These are phyloP conservation scores for Acanthamoeba triangularis DNA, from an alignment of 208 protist genomes.

Conservation along the genomic window DNA sequence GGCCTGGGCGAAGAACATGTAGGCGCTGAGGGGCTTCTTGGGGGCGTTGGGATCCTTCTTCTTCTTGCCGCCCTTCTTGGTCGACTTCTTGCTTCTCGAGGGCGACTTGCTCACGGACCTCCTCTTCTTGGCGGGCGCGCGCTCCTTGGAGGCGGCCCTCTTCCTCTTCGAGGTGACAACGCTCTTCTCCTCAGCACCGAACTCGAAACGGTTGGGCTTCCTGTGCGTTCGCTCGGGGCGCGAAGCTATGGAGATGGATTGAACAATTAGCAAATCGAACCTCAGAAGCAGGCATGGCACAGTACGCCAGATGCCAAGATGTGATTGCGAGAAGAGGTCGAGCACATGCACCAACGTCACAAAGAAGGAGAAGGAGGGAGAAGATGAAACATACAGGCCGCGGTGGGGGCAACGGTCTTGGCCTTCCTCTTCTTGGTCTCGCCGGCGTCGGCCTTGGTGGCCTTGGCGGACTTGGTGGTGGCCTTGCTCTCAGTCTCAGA, in stretches of 20 bases:
- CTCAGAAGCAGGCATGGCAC: too few species aligned
- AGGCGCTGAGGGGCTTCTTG: slow-evolving; percentile 75
- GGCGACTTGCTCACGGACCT: slow-evolving; percentile 61
- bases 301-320: too few species aligned
- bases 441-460: neutral
- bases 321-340: too few species aligned
- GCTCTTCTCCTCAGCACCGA: slow-evolving; percentile 19
- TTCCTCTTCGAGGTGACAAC: neutral
- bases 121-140: slow-evolving; percentile 30
- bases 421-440: slow-evolving; percentile 17
- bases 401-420: slow-evolving; percentile 2
- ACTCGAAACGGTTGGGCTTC: slow-evolving; percentile 37
- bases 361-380: neutral
- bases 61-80: slow-evolving; percentile 68
- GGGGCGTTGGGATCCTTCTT: slow-evolving; percentile 78
- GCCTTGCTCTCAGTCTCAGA: neutral
- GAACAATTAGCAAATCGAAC: neutral
- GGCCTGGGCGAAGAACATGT: slow-evolving; percentile 81
- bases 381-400: neutral
- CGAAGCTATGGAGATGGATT: neutral
- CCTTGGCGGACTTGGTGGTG: neutral
- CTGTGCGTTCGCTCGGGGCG: neutral
- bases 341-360: neutral
- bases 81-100: slow-evolving; percentile 68
- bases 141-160: slow-evolving; percentile 59